A percentile compares a stretch with the other conserved stretches of the same genome.
Evolutionary conservation across 495 filamentous ascomycete species (phyloP).

Genomic region (Penicillium flavigenum): DNA sequence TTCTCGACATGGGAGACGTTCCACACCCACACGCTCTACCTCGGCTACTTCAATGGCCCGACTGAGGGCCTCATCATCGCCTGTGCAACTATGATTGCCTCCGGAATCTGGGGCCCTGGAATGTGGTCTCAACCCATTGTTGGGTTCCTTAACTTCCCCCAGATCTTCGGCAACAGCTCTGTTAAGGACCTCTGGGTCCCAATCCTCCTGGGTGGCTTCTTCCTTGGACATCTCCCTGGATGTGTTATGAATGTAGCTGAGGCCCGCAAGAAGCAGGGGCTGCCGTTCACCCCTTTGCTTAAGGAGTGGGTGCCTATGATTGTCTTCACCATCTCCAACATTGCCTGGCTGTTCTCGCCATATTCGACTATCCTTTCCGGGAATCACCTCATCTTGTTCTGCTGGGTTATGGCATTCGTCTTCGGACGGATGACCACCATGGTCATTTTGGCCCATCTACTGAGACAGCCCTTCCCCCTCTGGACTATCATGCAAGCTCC

Average conservation of each 20-base stretch:
- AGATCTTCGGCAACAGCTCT: constrained; percentile 62
- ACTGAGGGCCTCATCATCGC: constrained; percentile 94
- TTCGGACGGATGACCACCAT: constrained; percentile 99
- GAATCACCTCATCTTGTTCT: constrained; percentile 89
- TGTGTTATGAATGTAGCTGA: constrained; percentile 77
- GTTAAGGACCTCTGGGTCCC: constrained; percentile 87
- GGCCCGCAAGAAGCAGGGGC: constrained; percentile 67
- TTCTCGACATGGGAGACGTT: constrained; percentile 99
- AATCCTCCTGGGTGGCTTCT: constrained; percentile 67
- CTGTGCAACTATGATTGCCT: constrained; percentile 77
- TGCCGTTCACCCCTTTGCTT: constrained; percentile 82
- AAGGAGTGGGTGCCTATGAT: constrained; percentile 92
- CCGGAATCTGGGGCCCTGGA: constrained; percentile 81
- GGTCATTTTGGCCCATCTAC: constrained; percentile 95
- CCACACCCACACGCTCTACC: constrained; percentile 95
- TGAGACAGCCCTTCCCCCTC: constrained; percentile 90
- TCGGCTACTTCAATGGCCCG: constrained; percentile 95
- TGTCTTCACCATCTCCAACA: constrained; percentile 69
- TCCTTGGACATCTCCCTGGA: constrained; percentile 76
- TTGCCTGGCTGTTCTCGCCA: constrained; percentile 84
- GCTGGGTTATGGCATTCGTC: constrained; percentile 89
- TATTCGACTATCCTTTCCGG: constrained; percentile 74
- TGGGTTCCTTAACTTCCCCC: constrained; percentile 57
- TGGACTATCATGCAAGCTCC: constrained; percentile 91
- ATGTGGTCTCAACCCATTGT: constrained; percentile 80